Evolutionary conservation across 306 rosid genomes (phyloP).

Genomic region (Pyrus bretschneideri): DNA sequence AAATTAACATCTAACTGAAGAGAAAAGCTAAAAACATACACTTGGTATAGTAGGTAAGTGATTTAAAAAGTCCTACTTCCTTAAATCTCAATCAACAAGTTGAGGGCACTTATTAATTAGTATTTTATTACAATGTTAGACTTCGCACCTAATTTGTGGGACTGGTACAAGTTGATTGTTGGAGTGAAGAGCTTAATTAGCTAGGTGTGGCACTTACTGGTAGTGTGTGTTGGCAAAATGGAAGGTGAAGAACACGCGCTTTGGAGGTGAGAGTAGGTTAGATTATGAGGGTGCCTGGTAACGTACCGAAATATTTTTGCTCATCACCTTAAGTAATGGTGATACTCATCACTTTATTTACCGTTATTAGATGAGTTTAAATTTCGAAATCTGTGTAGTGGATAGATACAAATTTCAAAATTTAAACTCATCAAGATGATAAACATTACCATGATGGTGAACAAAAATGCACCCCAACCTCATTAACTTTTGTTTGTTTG

Average conservation of each 20-base stretch:
- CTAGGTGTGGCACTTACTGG: neutral
- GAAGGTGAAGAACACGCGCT: neutral
- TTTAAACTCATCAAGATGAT: too few relatives aligned
- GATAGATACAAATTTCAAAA: too few relatives aligned
- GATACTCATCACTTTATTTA: too few relatives aligned
- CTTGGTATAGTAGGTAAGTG: slow-evolving; percentile 2
- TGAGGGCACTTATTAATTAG: neutral
- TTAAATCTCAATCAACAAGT: slow-evolving; percentile 15
- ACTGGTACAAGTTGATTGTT: neutral
- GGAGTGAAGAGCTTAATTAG: neutral
- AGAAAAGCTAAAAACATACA: neutral
- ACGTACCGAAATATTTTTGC: neutral
- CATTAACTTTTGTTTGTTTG: neutral
- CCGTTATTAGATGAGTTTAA: too few relatives aligned
- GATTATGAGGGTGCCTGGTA: neutral
- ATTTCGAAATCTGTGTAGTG: too few relatives aligned
- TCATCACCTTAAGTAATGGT: too few relatives aligned
- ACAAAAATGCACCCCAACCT: neutral
- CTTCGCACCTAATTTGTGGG: slow-evolving; percentile 10
- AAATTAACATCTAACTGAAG: neutral
- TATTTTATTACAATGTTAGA: slow-evolving; percentile 1
- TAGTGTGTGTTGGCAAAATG: neutral
- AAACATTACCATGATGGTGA: too few relatives aligned
- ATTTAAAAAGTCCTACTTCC: slow-evolving; percentile 5
- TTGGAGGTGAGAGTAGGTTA: neutral